Evolutionary conservation across 2,329 filamentous ascomycete genomes (phyloP), one percentile per base, ranked within the genome.

Genomic region (Botryosphaeria dothidea): DNA sequence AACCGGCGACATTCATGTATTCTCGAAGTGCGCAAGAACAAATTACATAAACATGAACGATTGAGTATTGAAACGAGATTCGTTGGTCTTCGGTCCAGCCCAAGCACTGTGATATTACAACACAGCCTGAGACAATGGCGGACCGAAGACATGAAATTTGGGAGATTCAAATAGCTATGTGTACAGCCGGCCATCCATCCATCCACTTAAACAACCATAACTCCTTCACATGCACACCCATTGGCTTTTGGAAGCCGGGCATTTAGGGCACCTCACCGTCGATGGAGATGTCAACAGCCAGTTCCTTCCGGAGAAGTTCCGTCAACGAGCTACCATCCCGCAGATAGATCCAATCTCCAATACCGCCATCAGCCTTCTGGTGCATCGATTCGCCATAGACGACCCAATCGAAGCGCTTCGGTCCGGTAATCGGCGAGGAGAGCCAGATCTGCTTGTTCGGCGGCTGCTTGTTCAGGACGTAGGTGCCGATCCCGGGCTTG

Each of bases 391-490:
- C 92, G 66, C 89, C 88, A 52, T 82, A 71, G 58, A 93, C 77
- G 64, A 96, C 90, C 86, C 92, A 99, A 78, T 98, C 93, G 81
- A 90, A 99, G 66, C 94, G 89, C 81, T 97, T 97, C 15, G 95
- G 95, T 0, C 95, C 95, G 5, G 92, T 93, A 62, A 92, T 83
- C 3, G 95, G 95, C 48, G 92, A 96, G 41, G 92, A 95, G 51
- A 98, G 87, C 95, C 95, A 99, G 74, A 99, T 97, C 73, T 90
- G 95, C 83, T 93, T 95, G 84, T 97, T 98, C 21, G 94, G 93
- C 0, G 95, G 95, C 78, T 99, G 95, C 80, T 99, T 99, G 86
- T 99, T 99, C 80, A 99, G 86, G 66, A 99, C 92, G 75, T 96
- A 99, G 31, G 88, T 94, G 67, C 93, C 93, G 58, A 87, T 82